Base-by-base conservation (phyloP, 805 yeast species). In the Sugiyamaella smithiae region DNA sequence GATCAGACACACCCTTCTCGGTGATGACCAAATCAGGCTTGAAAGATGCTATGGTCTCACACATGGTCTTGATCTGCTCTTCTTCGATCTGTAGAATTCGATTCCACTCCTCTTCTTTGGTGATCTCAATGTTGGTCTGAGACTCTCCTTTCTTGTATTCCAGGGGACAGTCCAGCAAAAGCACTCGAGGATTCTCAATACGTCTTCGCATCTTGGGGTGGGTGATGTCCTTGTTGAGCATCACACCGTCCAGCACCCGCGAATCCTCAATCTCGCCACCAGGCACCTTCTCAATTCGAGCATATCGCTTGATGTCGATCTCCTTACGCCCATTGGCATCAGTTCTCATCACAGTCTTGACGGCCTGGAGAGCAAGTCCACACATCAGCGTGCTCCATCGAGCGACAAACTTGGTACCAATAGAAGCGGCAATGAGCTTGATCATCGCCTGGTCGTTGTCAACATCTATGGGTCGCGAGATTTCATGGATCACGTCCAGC, bases 61-160 rank as follows among this genome's bases (percentile, higher is more conserved):
- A 90, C 75, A 91, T 73, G 48, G 77, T 61, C 63, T 85, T 85
- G 54, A 93, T 90, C 72, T 93, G 99, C 68, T 93, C 99, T 72
- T 93, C 99, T 72, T 93, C 99, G 64, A 93, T 91, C 72, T 91
- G 89, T 62, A 93, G 74, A 55, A 93, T 81, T 68, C 98, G 81
- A 66, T 84, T 84, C 98, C 98, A 93, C 71, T 93, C 99, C 54
- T 82, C 86, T 69, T 91, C 98, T 62, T 88, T 88, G 38, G 96
- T 85, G 68, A 93, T 90, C 73, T 93, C 99, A 58, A 93, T 88
- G 70, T 93, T 91, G 46, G 98, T 93, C 69, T 93, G 99, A 2
- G 97, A 89, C 72, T 93, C 99, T 57, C 99, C 99, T 77, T 93
- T 93, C 74, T 93, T 93, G 73, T 93, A 93, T 71, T 93, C 99